Percentiles rank a stretch among this genome's conserved stretches.
phyloP scores from a whole-genome alignment of 176 grass and related monocot species.

The Rhynchospora tenuis region DNA sequence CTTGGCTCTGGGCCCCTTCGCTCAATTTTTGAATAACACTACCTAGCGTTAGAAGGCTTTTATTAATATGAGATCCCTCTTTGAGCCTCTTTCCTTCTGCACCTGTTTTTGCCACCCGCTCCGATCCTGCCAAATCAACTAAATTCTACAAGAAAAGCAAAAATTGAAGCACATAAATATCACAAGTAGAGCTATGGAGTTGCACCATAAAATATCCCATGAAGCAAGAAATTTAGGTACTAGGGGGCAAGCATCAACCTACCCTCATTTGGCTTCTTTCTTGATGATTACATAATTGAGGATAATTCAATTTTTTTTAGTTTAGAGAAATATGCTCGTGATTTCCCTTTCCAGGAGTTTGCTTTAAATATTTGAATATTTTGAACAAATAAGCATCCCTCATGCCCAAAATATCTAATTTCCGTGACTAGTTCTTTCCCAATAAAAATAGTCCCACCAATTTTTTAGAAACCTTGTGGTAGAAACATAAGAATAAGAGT shows the following conservation, averaged over 20 bases:
- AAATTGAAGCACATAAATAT: not conserved
- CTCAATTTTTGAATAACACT: constrained; percentile 94
- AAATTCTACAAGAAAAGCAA: constrained; percentile 68
- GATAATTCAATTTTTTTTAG: not conserved
- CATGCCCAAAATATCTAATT: not conserved
- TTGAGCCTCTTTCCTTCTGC: constrained; percentile 90
- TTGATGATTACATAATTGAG: not conserved
- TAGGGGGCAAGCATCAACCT: not conserved
- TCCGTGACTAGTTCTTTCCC: not conserved
- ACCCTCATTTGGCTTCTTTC: not conserved
- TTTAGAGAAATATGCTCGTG: not conserved
- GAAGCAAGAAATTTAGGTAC: not conserved
- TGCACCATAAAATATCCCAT: not conserved
- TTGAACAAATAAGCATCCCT: not conserved
- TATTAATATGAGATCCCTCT: constrained; percentile 98
- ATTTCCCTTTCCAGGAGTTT: not conserved
- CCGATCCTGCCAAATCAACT: constrained; percentile 94
- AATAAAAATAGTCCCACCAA: not conserved
- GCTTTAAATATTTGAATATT: not conserved
- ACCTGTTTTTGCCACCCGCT: constrained; percentile 92
- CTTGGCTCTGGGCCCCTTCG: constrained; percentile 79
- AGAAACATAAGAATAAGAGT: not conserved
- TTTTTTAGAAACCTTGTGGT: not conserved
- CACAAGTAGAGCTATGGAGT: not conserved
- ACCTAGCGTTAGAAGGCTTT: constrained; percentile 87